Evolutionary conservation across 2,329 filamentous ascomycete genomes (phyloP).

Genomic region (Allantophomopsis cytisporea): DNA sequence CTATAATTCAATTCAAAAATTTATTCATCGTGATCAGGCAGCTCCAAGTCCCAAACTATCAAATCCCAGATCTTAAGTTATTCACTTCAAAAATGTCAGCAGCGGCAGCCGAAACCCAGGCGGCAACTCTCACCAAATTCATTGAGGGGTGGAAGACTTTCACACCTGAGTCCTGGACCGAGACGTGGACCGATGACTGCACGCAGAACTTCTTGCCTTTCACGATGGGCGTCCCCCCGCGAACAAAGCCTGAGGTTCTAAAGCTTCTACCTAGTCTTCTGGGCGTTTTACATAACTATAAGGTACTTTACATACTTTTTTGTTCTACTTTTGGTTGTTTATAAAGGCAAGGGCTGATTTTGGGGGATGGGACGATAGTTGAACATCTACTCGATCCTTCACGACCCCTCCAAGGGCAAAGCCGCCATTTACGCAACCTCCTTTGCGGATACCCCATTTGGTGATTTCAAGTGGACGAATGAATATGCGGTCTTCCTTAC

Average conservation of each 20-base stretch:
- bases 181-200: neutral
- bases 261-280: neutral
- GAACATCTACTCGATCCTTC: conserved; percentile 7
- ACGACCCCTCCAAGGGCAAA: conserved; percentile 1
- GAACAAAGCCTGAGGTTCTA: neutral
- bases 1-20: too few species aligned
- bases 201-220: neutral
- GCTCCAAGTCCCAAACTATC: too few species aligned
- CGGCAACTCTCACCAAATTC: neutral
- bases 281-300: too few species aligned
- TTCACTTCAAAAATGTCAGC: too few species aligned
- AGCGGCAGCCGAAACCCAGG: too few species aligned
- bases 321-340: too few species aligned
- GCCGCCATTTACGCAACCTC: conserved; percentile 2
- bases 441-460: neutral
- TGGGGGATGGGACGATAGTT: too few species aligned
- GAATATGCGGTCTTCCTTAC: conserved; percentile 3
- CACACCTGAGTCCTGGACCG: neutral
- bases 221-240: neutral
- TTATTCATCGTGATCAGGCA: too few species aligned
- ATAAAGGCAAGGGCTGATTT: too few species aligned
- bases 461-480: conserved; percentile 1
- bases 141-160: neutral
- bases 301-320: too few species aligned
- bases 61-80: too few species aligned